These are phyloP conservation scores for Colletotrichum sp. DNA, from an alignment of 2,329 filamentous ascomycete species.

Conservation along the genomic window DNA sequence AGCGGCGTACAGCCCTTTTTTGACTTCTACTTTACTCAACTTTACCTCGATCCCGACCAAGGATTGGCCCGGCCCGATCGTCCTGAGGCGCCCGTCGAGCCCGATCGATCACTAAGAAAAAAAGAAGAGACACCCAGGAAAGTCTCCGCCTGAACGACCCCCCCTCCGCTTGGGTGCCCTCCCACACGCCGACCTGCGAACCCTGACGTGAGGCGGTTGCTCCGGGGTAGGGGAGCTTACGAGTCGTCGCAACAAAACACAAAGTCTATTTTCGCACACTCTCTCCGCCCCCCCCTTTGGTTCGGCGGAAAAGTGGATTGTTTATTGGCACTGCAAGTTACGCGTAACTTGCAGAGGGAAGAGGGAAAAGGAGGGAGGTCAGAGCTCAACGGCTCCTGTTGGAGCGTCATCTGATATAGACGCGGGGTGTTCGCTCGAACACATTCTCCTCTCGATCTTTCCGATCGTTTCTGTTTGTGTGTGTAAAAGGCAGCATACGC, in stretches of 20 bases:
- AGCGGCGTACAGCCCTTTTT: neutral
- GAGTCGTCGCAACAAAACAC: conserved; percentile 4
- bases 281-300: neutral
- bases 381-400: conserved; percentile 2
- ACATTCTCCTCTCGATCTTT: neutral
- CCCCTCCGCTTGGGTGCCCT: neutral
- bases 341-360: neutral
- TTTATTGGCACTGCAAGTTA: neutral
- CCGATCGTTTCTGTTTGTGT: neutral
- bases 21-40: neutral
- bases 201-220: neutral
- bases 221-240: neutral
- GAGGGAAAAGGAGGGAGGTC: neutral
- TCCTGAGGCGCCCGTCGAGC: neutral
- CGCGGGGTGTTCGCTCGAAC: conserved; percentile 1
- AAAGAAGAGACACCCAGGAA: neutral
- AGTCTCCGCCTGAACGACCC: neutral
- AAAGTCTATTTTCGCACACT: conserved; percentile 6
- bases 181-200: neutral
- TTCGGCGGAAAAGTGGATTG: neutral
- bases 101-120: neutral
- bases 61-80: neutral
- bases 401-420: conserved; percentile 13
- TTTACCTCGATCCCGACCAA: neutral
- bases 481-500: neutral